Conservation (phyloP, 2,329 filamentous ascomycete species). For the Parascedosporium putredinis region DNA sequence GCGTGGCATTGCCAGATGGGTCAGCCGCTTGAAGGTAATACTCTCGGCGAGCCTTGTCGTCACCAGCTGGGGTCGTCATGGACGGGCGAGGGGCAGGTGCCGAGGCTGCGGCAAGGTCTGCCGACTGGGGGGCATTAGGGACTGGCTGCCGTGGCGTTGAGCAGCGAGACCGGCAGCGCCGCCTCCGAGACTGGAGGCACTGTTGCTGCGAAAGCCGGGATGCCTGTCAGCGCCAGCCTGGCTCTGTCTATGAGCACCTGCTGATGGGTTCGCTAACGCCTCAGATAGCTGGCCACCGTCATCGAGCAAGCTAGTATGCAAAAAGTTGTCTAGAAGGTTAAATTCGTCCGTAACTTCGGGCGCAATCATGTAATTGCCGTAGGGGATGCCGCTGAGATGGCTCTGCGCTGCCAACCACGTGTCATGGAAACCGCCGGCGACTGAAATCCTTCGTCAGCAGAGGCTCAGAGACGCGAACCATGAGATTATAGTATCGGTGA, state of each 20-base stretch:
- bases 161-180: slow-evolving; percentile 10
- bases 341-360: slow-evolving; percentile 95
- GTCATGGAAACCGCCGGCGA: slow-evolving; percentile 68
- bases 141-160: slow-evolving; percentile 20
- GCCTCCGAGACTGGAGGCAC: slow-evolving; percentile 10
- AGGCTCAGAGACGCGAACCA: neutral
- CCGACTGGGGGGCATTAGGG: slow-evolving; percentile 21
- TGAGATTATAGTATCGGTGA: too few relatives aligned
- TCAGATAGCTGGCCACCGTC: slow-evolving; percentile 64
- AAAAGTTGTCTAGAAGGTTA: slow-evolving; percentile 90
- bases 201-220: slow-evolving; percentile 35
- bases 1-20: slow-evolving; percentile 47
- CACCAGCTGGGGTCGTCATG: slow-evolving; percentile 20
- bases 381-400: slow-evolving; percentile 84
- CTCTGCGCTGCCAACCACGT: slow-evolving; percentile 73
- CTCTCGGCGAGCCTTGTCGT: slow-evolving; percentile 62
- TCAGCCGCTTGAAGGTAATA: slow-evolving; percentile 97
- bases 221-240: slow-evolving; percentile 27
- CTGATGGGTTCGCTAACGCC: slow-evolving; percentile 28
- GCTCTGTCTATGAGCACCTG: slow-evolving; percentile 20
- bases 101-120: neutral
- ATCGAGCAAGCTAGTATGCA: slow-evolving; percentile 84
- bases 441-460: slow-evolving; percentile 29
- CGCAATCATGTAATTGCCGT: slow-evolving; percentile 86
- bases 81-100: slow-evolving; percentile 14